A percentile compares a stretch with the other conserved stretches of the same genome.
These are phyloP conservation scores for Exserohilum rostratum DNA, from an alignment of 2,329 filamentous ascomycete genomes.

Conservation along the genomic window DNA sequence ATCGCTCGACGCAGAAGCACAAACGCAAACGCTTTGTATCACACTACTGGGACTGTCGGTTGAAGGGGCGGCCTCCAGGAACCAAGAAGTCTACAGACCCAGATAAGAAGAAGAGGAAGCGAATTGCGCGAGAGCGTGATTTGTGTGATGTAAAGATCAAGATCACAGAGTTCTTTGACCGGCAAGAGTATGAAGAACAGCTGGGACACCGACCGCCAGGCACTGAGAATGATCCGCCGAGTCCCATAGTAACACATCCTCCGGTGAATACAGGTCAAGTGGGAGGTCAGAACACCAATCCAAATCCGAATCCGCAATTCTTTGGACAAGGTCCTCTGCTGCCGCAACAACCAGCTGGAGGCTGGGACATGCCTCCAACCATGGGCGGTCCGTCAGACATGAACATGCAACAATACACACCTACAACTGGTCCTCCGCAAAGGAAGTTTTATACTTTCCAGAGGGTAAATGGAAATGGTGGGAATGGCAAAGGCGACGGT, in stretches of 20 bases:
- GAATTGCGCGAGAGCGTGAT: conserved; percentile 74
- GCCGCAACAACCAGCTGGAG: conserved; percentile 20
- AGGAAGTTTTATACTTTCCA: conserved; percentile 70
- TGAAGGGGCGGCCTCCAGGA: conserved; percentile 79
- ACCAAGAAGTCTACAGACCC: conserved; percentile 81
- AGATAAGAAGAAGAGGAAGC: conserved; percentile 81
- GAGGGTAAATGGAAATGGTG: conserved; percentile 76
- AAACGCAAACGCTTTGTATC: conserved; percentile 83
- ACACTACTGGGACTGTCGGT: conserved; percentile 83
- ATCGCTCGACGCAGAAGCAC: conserved; percentile 79
- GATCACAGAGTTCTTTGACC: conserved; percentile 78
- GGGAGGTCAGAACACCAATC: conserved; percentile 14
- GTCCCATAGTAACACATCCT: conserved; percentile 9
- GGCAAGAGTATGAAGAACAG: conserved; percentile 49
- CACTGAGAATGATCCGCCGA: conserved; percentile 15
- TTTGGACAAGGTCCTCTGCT: conserved; percentile 27
- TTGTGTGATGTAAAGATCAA: conserved; percentile 89
- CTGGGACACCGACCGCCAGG: conserved; percentile 36
- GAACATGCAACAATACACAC: conserved; percentile 23
- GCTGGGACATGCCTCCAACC: conserved; percentile 36
- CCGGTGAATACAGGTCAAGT: conserved; percentile 3
- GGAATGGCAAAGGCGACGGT: conserved; percentile 73
- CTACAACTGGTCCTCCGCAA: conserved; percentile 10
- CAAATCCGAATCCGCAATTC: conserved; percentile 22
- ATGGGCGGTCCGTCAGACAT: conserved; percentile 18